Evolutionary conservation across 1,284 basidiomycete genomes (phyloP), one percentile per base, ranked within the genome.

Genomic region (Trametes polyzona): DNA sequence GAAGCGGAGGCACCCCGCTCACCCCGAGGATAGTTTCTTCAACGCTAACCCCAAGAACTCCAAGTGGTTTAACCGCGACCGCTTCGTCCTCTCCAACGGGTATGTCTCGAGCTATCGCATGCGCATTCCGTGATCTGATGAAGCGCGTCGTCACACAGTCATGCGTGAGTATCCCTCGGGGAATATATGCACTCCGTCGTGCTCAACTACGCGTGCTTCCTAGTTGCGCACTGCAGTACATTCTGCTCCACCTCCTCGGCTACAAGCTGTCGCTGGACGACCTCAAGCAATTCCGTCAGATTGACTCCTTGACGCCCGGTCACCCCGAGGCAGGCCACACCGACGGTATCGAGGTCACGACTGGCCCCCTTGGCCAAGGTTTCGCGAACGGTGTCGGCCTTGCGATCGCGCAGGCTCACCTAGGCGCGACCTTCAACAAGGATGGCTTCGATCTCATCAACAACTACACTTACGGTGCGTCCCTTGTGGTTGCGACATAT

Each of bases 301-400:
- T 98, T 57, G 90, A 87, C 71, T 96, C 93, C 33, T 80, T 87
- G 71, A 96, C 94, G 46, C 93, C 93, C 39, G 95, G 95, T 68
- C 95, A 97, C 79, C 95, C 95, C 33, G 95, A 98, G 75, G 79
- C 85, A 55, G 83, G 86, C 58, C 90, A 95, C 73, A 95, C 94
- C 21, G 92, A 95, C 65, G 95, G 95, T 78, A 85, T 98, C 62
- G 95, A 98, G 78, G 94, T 97, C 63, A 98, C 95, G 66, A 98
- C 96, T 55, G 96, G 95, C 62, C 95, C 96, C 59, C 88, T 98
- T 32, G 95, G 95, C 47, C 95, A 98, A 76, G 94, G 94, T 70
- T 91, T 98, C 73, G 86, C 91, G 67, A 96, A 95, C 73, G 92
- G 86, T 59, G 93, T 98, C 64, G 95, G 95, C 74, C 78, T 98